Evolutionary conservation across 441 rosid genomes (phyloP).

Genomic region (Aleurites moluccanus): DNA sequence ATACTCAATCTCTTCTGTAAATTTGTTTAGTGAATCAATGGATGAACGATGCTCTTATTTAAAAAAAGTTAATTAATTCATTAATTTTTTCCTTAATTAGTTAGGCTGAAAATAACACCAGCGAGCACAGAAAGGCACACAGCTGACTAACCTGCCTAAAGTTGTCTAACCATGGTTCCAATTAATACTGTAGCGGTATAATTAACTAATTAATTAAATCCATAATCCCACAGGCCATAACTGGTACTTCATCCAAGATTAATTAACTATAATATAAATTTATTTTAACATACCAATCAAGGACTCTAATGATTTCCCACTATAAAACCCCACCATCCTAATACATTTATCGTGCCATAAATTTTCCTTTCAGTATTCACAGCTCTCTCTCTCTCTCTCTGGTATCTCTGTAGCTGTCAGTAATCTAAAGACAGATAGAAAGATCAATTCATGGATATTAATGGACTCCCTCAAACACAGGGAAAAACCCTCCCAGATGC

Average conservation of each 20-base stretch:
- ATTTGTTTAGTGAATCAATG: too few relatives aligned
- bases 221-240: neutral
- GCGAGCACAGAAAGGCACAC: too few relatives aligned
- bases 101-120: too few relatives aligned
- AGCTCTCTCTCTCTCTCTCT: neutral
- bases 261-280: neutral
- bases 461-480: conserved; percentile 50
- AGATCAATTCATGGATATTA: conserved; percentile 11
- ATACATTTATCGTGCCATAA: conserved; percentile 1
- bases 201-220: too few relatives aligned
- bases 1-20: too few relatives aligned
- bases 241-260: neutral
- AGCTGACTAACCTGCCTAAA: neutral
- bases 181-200: neutral
- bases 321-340: conserved; percentile 8
- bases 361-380: neutral
- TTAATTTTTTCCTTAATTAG: too few relatives aligned
- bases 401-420: neutral
- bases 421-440: too few relatives aligned
- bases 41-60: too few relatives aligned
- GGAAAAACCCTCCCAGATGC: conserved; percentile 60
- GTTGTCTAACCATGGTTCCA: conserved; percentile 17
- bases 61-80: too few relatives aligned
- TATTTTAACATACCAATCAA: neutral
- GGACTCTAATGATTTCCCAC: neutral